Base-by-base conservation (phyloP, 805 yeast genomes). In the Saitoella complicata region DNA sequence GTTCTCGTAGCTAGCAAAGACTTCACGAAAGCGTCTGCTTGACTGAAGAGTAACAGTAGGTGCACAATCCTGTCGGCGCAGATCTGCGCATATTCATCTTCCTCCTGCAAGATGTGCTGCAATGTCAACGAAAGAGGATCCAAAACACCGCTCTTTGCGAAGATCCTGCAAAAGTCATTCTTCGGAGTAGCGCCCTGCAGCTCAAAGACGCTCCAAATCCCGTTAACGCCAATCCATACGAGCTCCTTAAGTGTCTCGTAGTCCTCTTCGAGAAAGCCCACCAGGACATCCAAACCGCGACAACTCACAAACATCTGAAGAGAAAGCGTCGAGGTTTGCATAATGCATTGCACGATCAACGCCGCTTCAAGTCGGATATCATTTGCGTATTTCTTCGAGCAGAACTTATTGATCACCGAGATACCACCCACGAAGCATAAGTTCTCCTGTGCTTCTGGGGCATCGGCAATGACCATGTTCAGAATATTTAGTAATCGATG, bases 191-290 rank as follows among this genome's bases (percentile, higher is more conserved):
- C 33, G n/a, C 48, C 51, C 45, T 69, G 69, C 33, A 58, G 60
- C 21, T 64, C 55, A 40, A 71, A 54, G 8, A 69, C 61, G 34
- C 58, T 59, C 51, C 66, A 63, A 33, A 70, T 58, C 39, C 69
- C 67, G 35, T 62, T 64, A 13, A 69, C 60, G 5, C 72, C 63
- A 5, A 60, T 62, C n/a, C 66, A 46, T 1, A 72, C 67, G 49
- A 68, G 63, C 11, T 60, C 65, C 0, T 70, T 69, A 9, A 62
- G 56, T 3, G 57, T 38, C 38, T 63, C 68, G 43, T 64, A 63
- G 47, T 70, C 73, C 44, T 67, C 73, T 45, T 69, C 73, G 3
- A 70, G 60, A 48, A 71, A 67, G 36, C 67, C 65, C 1, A 69
- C 54, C 32, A 71, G 55, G 3, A 70, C 64, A 32, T 65, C 56